phyloP scores from a whole-genome alignment of 169 alveolate genomes.

The Plasmodium billcollinsi region DNA sequence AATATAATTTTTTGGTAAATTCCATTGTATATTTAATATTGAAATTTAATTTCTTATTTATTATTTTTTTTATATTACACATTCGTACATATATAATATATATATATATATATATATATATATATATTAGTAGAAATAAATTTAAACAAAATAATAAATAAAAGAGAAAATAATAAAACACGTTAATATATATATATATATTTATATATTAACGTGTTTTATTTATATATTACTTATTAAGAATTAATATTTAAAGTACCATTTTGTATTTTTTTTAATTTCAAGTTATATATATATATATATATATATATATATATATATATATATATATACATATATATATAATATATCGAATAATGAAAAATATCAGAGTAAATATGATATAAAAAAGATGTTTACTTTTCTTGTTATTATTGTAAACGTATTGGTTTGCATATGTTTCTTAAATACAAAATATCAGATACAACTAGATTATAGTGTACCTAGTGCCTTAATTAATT shows the following conservation, averaged over 20 bases:
- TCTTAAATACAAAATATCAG: slow-evolving; percentile 70
- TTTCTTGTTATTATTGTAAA: slow-evolving; percentile 31
- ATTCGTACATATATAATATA: no score
- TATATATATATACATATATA: neutral
- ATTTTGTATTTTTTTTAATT: neutral
- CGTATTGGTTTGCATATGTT: slow-evolving; percentile 49
- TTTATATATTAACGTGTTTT: neutral
- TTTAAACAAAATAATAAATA: no score
- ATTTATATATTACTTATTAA: neutral
- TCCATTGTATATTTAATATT: no score
- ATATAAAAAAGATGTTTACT: slow-evolving; percentile 21
- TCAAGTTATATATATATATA: no score
- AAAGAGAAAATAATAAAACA: no score
- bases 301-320: neutral
- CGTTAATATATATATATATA: neutral
- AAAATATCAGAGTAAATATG: slow-evolving; percentile 9
- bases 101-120: no score
- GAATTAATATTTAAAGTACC: neutral
- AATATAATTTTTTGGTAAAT: no score
- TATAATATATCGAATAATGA: neutral
- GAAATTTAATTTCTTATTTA: no score
- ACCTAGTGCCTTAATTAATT: slow-evolving; percentile 49
- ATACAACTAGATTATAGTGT: slow-evolving; percentile 57
- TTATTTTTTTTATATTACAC: no score
- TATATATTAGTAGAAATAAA: no score